A percentile compares a stretch with the other conserved stretches of the same genome.
Evolutionary conservation across 148 eudicot species (phyloP).

Genomic region (Suaeda aralocaspica): DNA sequence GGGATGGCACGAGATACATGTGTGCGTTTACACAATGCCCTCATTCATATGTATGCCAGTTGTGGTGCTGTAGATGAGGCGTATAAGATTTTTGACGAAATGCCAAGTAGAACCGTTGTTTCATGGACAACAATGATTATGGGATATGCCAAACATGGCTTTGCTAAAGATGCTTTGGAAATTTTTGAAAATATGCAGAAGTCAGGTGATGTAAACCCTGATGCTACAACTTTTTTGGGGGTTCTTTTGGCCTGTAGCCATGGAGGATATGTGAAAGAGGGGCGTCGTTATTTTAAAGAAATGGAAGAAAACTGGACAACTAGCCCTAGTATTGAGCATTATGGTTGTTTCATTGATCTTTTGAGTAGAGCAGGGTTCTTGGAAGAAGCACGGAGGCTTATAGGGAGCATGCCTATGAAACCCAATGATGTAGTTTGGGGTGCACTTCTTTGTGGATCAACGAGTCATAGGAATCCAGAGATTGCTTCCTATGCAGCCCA

Average conservation of each 20-base stretch:
- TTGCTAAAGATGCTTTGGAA: constrained; percentile 46
- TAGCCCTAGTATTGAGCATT: constrained; percentile 56
- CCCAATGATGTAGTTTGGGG: constrained; percentile 62
- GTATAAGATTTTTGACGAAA: constrained; percentile 35
- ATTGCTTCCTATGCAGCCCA: constrained; percentile 43
- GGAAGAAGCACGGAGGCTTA: constrained; percentile 43
- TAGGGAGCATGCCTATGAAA: constrained; percentile 50
- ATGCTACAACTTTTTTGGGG: constrained; percentile 52
- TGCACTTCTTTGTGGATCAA: constrained; percentile 65
- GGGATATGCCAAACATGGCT: constrained; percentile 65
- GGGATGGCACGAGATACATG: constrained; percentile 12
- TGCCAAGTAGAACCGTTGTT: constrained; percentile 41
- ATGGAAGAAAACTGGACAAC: constrained; percentile 46
- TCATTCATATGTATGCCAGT: constrained; percentile 66
- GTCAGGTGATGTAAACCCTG: constrained; percentile 34
- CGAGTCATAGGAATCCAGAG: constrained; percentile 45
- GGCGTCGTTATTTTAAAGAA: constrained; percentile 35
- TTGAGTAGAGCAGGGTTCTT: constrained; percentile 58
- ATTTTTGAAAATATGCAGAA: constrained; percentile 48
- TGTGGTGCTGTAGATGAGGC: constrained; percentile 62
- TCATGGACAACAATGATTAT: constrained; percentile 76
- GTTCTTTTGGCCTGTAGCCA: constrained; percentile 68
- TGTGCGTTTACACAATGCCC: constrained; percentile 46
- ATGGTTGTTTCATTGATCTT: constrained; percentile 65
- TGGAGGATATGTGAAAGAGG: constrained; percentile 50